A percentile compares a stretch with the other conserved stretches of the same genome.
phyloP scores from a whole-genome alignment of 441 rosid genomes.

The Gossypium trilobum region DNA sequence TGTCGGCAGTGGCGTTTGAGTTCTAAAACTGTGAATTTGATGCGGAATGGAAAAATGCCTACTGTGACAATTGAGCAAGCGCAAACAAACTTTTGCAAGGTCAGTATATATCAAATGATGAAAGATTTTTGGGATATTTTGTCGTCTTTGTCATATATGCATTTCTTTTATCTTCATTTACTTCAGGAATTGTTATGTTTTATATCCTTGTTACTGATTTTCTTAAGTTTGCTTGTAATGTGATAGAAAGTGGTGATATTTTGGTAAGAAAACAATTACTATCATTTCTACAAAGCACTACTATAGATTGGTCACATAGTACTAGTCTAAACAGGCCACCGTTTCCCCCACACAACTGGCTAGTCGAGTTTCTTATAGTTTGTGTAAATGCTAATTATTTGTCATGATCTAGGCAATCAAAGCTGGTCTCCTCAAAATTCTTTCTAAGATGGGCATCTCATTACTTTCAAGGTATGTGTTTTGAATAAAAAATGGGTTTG shows the following conservation, averaged over 20 bases:
- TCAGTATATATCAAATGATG: constrained; percentile 21
- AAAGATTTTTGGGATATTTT: constrained; percentile 10
- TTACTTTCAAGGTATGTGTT: constrained; percentile 77
- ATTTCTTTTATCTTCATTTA: background rate
- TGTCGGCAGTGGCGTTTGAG: constrained; percentile 98
- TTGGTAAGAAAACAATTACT: background rate
- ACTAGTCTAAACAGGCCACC: background rate
- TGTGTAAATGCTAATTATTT: background rate
- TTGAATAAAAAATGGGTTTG: background rate
- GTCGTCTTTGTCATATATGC: background rate
- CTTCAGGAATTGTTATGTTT: background rate
- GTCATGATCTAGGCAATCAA: constrained; percentile 63
- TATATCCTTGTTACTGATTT: constrained; percentile 3
- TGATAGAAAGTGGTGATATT: background rate
- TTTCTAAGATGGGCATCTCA: constrained; percentile 98
- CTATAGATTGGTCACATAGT: too few species aligned
- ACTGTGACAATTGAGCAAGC: constrained; percentile 98
- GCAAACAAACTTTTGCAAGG: constrained; percentile 85
- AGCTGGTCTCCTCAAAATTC: constrained; percentile 88
- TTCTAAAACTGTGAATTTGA: constrained; percentile 76
- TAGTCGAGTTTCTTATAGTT: background rate
- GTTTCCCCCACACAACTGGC: background rate
- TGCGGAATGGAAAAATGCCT: constrained; percentile 96
- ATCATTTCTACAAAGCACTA: background rate
- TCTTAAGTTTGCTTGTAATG: background rate